Base-by-base conservation (phyloP, 805 yeast genomes). In the Yarrowia sp. region DNA sequence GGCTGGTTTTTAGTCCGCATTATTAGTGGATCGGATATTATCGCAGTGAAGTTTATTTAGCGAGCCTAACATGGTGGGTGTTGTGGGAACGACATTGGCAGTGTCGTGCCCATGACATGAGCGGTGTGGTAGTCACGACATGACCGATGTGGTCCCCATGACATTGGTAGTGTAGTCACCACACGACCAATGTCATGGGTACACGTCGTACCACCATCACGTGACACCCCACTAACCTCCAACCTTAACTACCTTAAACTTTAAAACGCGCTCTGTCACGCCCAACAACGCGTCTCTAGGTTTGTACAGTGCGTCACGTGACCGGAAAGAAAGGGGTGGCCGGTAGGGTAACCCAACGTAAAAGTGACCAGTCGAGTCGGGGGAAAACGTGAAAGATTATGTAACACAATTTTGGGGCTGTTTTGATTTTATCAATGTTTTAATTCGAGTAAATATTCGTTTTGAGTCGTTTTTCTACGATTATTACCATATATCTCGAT, bases 211-310 rank as follows among this genome's bases (percentile, higher is more conserved):
- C n/a, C n/a, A n/a, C 47, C 33, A 9, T 22, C 50, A 45, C 50
- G 50, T 45, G 50, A 45, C 33, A 4, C 41, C 14, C 55, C n/a
- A 11, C 4, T 8, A 8, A 4, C 32, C 14, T 48, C 7, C 8
- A 17, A 48, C 32, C 8, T 9, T 35, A 35, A 4, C 8, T 3
- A 15, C 8, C 14, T 11, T 48, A 48, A 11, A 2, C 15, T 48
- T 35, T 17, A n/a, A 48, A 48, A 48, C 55, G 55, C 55, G 55
- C 55, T 48, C 41, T 3, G 55, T 48, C 55, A 48, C 55, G 55
- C 55, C 55, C 18, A 31, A 13, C 13, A 35, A 48, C 55, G 55
- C 55, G 55, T 48, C 41, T 48, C 32, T 28, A 33, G 53, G 32
- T 48, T 32, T 14, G 31, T 48, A 48, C 53, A 48, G 53, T 14